Evolutionary conservation across 805 yeast genomes (phyloP), one percentile per base, ranked within the genome.

Genomic region (Candida krabiensis): DNA sequence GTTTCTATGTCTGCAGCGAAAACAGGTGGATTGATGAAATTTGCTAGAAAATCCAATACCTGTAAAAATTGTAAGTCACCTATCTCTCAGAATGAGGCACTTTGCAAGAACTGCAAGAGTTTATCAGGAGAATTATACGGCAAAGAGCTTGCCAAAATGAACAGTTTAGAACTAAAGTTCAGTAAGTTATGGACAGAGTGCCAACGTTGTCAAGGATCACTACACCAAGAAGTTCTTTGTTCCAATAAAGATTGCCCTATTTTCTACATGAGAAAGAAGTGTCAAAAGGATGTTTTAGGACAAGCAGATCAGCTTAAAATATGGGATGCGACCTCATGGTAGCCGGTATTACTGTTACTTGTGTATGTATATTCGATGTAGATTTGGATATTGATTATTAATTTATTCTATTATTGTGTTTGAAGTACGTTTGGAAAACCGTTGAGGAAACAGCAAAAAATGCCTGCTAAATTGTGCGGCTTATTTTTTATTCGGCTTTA

Each of bases 181-280:
- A 81, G 96, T 3, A 71, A 95, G 47, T 66, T 93, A 46, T 93
- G 99, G 99, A 91, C 98, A 0, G 96, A 93, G 58, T 95, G 99
- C 60, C 99, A 93, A 66, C 70, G 97, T 42, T 93, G 99, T 62
- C 97, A 95, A 53, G 98, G 98, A 0, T 86, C 93, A 18, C 67
- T 95, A 38, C 97, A 93, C 54, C 96, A 89, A 63, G 98, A 93
- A 52, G 98, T 93, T 3, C 69, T 91, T 17, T 93, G 99, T 61
- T 82, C 96, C 0, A 88, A 91, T 50, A 89, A 90, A 50, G 98
- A 93, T 62, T 93, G 99, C 66, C 96, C 97, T 2, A 93, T 93
- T 25, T 93, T 93, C 56, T 93, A 93, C 61, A 93, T 93, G 99
- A 74, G 99, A 56, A 90, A 79, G 62, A 83, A 84, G 56, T 85